phyloP scores from a whole-genome alignment of 2,329 filamentous ascomycete species.

The Trichoderma sp. region DNA sequence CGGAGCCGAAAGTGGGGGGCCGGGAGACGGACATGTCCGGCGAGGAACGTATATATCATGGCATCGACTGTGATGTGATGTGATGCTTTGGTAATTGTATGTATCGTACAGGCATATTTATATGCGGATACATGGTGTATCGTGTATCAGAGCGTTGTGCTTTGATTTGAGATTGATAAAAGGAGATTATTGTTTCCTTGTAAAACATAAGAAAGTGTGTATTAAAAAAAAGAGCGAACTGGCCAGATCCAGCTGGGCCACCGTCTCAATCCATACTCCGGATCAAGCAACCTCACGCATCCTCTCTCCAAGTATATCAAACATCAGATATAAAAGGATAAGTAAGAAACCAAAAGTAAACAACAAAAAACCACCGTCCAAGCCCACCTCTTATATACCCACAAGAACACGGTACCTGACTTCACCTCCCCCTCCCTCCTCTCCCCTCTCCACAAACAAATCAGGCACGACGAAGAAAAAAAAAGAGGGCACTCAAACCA shows the following conservation, averaged over 20 bases:
- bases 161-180: not conserved
- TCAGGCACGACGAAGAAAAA: not conserved
- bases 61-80: not conserved
- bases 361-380: not conserved
- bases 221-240: not conserved
- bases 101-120: not conserved
- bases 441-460: not conserved
- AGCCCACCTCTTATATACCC: not conserved
- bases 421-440: not conserved
- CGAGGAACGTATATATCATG: conserved; percentile 1
- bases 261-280: not conserved
- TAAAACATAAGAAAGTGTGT: not conserved
- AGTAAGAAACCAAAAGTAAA: not conserved
- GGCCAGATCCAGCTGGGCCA: not conserved
- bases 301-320: not conserved
- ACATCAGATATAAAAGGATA: not conserved
- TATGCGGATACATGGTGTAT: not conserved
- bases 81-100: not conserved
- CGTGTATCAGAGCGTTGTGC: not conserved
- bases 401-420: not conserved
- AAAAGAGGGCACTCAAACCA: not conserved
- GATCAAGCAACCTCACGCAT: not conserved
- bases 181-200: not conserved
- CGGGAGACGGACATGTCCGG: not conserved
- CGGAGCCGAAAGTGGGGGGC: conserved; percentile 12